Evolutionary conservation across 345 rosid species (phyloP).

Genomic region (Carallia pectinifolia): DNA sequence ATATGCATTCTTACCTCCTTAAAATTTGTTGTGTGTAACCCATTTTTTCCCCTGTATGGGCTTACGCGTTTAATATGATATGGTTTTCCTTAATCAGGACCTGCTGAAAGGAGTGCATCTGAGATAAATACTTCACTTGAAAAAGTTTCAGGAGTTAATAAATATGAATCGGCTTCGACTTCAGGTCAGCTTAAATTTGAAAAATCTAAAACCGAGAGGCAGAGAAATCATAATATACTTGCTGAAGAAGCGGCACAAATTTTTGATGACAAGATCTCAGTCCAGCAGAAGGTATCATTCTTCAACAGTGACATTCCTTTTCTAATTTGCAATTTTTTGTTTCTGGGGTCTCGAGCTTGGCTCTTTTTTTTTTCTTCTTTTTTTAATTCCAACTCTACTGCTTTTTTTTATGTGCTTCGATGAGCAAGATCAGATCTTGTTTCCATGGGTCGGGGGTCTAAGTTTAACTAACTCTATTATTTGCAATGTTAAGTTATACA

Average conservation of each 20-base stretch:
- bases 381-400: not conserved
- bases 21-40: not conserved
- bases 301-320: not conserved
- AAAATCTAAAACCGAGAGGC: constrained; percentile 74
- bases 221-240: constrained; percentile 52
- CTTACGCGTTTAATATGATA: constrained; percentile 13
- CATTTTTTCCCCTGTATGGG: not conserved
- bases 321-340: constrained; percentile 5
- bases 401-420: not conserved
- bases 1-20: not conserved
- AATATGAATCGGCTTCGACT: constrained; percentile 41
- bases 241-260: constrained; percentile 80
- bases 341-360: not conserved
- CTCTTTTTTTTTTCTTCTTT: not conserved
- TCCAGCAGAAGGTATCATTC: constrained; percentile 61
- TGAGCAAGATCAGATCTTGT: not conserved
- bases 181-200: constrained; percentile 52
- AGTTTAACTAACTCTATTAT: not conserved
- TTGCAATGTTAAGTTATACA: not conserved
- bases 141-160: constrained; percentile 35
- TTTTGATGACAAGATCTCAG: constrained; percentile 67
- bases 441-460: not conserved
- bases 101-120: constrained; percentile 30
- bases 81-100: constrained; percentile 33
- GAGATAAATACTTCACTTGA: constrained; percentile 34